These are phyloP conservation scores for Parafenestella ontariensis DNA, from an alignment of 2,329 filamentous ascomycete genomes.

Conservation along the genomic window DNA sequence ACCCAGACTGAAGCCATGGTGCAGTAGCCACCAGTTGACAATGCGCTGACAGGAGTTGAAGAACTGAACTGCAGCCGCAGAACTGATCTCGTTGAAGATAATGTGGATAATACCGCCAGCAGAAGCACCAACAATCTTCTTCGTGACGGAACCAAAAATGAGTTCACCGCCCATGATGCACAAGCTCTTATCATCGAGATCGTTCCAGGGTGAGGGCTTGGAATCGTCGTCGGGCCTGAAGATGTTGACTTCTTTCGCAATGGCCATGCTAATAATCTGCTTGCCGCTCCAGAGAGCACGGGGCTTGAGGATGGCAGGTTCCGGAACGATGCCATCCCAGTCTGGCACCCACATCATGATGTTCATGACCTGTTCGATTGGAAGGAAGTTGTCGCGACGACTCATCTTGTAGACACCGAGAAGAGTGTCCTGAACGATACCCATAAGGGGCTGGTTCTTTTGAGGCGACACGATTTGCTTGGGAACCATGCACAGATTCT, in stretches of 20 bases:
- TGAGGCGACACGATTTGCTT: constrained; percentile 98
- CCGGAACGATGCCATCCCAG: constrained; percentile 94
- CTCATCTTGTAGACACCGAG: constrained; percentile 98
- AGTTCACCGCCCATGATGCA: constrained; percentile 87
- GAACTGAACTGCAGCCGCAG: constrained; percentile 86
- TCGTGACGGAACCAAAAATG: constrained; percentile 87
- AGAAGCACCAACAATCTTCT: constrained; percentile 92
- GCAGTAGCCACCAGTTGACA: constrained; percentile 95
- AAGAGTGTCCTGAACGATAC: constrained; percentile 97
- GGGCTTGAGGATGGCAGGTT: constrained; percentile 92
- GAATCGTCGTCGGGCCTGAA: constrained; percentile 65
- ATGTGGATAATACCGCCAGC: constrained; percentile 93
- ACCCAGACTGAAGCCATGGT: constrained; percentile 96
- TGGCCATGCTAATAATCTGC: constrained; percentile 92
- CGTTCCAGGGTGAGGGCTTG: constrained; percentile 58
- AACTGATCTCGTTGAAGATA: constrained; percentile 93
- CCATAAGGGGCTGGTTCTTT: constrained; percentile 96
- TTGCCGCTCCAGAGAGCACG: constrained; percentile 96
- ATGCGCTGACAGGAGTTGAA: constrained; percentile 95
- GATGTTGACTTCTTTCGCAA: constrained; percentile 84
- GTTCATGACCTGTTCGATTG: constrained; percentile 93
- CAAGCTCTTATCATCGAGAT: constrained; percentile 78
- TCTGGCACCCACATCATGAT: constrained; percentile 96
- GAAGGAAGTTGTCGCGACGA: constrained; percentile 88
- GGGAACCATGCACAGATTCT: constrained; percentile 95